phyloP scores from a whole-genome alignment of 2,329 filamentous ascomycete species.

The Akanthomyces dipterigenus region DNA sequence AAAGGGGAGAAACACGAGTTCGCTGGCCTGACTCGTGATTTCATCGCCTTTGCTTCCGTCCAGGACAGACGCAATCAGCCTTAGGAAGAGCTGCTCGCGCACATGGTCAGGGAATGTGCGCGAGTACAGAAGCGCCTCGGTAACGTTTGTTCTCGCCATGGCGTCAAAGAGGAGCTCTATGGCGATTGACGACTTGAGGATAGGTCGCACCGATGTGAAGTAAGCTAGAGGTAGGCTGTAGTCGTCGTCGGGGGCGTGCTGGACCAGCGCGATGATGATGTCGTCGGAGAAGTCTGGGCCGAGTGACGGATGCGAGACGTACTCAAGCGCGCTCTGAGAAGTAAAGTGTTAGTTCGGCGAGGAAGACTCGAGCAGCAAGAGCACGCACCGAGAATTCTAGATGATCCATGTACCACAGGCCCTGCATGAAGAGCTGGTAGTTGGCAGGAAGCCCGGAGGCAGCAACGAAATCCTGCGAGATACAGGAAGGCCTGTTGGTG shows the following conservation, averaged over 20 bases:
- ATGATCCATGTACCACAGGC: conserved; percentile 73
- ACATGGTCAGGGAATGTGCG: conserved; percentile 56
- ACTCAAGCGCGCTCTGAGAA: conserved; percentile 58
- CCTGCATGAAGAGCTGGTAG: conserved; percentile 75
- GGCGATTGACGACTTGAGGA: conserved; percentile 56
- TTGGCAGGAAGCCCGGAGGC: conserved; percentile 62
- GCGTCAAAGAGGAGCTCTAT: conserved; percentile 63
- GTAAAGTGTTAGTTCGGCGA: background rate
- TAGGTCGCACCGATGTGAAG: conserved; percentile 68
- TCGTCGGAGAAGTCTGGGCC: conserved; percentile 78
- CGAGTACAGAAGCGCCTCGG: conserved; percentile 68
- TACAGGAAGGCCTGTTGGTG: conserved; percentile 41
- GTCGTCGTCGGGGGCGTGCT: conserved; percentile 52
- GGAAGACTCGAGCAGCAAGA: conserved; percentile 14
- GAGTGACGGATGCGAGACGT: conserved; percentile 72
- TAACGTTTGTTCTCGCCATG: conserved; percentile 58
- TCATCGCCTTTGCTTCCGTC: conserved; percentile 31
- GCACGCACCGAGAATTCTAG: conserved; percentile 54
- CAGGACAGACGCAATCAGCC: conserved; percentile 55
- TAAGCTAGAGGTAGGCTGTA: conserved; percentile 66
- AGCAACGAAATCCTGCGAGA: conserved; percentile 51
- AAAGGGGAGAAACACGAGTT: conserved; percentile 69
- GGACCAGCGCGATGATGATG: conserved; percentile 64
- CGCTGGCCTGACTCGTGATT: conserved; percentile 51
- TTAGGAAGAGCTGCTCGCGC: conserved; percentile 59